phyloP scores from a whole-genome alignment of 2,329 filamentous ascomycete species.

The Xylaria sp. region DNA sequence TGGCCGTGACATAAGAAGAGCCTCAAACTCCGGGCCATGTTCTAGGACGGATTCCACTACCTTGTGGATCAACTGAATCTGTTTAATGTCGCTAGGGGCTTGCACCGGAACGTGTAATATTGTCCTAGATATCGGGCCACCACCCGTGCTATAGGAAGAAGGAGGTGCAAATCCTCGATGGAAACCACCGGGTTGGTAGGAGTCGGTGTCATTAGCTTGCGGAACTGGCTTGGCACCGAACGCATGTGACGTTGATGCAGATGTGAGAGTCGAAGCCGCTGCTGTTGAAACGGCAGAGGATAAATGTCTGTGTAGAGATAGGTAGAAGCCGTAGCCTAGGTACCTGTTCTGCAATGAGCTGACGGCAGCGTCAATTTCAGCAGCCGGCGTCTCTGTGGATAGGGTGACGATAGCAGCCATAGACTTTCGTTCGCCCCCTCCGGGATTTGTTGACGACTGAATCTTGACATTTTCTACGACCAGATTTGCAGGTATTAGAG shows the following conservation, averaged over 20 bases:
- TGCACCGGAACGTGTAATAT: slow-evolving; percentile 73
- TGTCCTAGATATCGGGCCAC: slow-evolving; percentile 50
- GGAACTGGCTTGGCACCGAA: slow-evolving; percentile 77
- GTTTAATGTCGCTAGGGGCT: slow-evolving; percentile 77
- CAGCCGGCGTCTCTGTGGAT: slow-evolving; percentile 78
- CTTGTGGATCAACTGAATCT: slow-evolving; percentile 84
- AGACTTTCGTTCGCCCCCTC: slow-evolving; percentile 69
- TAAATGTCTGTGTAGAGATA: slow-evolving; percentile 80
- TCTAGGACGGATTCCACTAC: slow-evolving; percentile 80
- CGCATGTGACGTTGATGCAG: slow-evolving; percentile 64
- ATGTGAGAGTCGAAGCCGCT: slow-evolving; percentile 44
- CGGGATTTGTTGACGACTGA: slow-evolving; percentile 58
- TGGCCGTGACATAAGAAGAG: slow-evolving; percentile 83
- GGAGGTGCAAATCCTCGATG: slow-evolving; percentile 77
- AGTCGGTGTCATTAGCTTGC: slow-evolving; percentile 45
- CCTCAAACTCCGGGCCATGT: slow-evolving; percentile 87
- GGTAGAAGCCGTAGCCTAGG: slow-evolving; percentile 81
- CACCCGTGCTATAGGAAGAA: slow-evolving; percentile 63
- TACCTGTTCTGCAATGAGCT: slow-evolving; percentile 82
- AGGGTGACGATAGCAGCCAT: slow-evolving; percentile 81
- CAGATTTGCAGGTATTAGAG: slow-evolving; percentile 63
- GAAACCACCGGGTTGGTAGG: slow-evolving; percentile 51
- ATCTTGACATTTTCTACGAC: slow-evolving; percentile 77
- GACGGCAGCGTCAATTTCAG: slow-evolving; percentile 81
- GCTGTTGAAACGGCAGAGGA: slow-evolving; percentile 72